phyloP scores from a whole-genome alignment of 2,329 filamentous ascomycete species.

The Beauveria sp. region DNA sequence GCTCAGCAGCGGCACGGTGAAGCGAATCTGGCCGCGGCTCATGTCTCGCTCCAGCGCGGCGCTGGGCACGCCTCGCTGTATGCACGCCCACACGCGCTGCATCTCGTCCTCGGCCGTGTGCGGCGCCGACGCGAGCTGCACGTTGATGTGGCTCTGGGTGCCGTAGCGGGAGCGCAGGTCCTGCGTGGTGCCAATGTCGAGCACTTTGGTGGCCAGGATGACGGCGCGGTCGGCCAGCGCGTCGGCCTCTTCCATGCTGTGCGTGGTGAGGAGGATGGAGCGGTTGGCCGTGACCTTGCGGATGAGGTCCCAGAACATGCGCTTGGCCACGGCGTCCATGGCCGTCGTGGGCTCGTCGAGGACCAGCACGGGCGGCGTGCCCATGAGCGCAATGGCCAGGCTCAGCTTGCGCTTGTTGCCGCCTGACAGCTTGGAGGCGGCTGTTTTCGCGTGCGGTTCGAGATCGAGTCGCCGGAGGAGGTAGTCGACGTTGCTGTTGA shows the following conservation, averaged over 20 bases:
- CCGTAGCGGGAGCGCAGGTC: conserved; percentile 51
- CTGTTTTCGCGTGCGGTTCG: conserved; percentile 56
- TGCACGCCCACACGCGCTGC: conserved; percentile 47
- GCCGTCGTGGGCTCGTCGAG: conserved; percentile 79
- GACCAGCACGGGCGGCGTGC: conserved; percentile 72
- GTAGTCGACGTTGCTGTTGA: conserved; percentile 64
- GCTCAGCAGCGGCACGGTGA: conserved; percentile 13
- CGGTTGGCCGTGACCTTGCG: conserved; percentile 57
- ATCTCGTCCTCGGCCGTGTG: conserved; percentile 49
- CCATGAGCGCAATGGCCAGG: conserved; percentile 78
- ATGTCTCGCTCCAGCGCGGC: conserved; percentile 49
- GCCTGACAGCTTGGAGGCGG: conserved; percentile 69
- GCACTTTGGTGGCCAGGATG: conserved; percentile 31
- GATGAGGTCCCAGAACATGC: conserved; percentile 81
- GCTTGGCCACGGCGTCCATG: conserved; percentile 79
- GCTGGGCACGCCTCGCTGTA: conserved; percentile 40
- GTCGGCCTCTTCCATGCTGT: conserved; percentile 87
- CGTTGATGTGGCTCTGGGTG: conserved; percentile 54
- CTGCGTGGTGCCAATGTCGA: conserved; percentile 54
- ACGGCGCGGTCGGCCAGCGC: conserved; percentile 64
- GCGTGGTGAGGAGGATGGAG: conserved; percentile 73
- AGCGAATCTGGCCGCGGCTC: conserved; percentile 56
- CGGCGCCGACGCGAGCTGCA: conserved; percentile 52
- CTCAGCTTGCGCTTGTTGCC: conserved; percentile 83
- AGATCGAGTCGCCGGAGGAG: conserved; percentile 70